Conservation (phyloP, 1,139 yeast genomes). For the Sugiyamaella grinbergsii region DNA sequence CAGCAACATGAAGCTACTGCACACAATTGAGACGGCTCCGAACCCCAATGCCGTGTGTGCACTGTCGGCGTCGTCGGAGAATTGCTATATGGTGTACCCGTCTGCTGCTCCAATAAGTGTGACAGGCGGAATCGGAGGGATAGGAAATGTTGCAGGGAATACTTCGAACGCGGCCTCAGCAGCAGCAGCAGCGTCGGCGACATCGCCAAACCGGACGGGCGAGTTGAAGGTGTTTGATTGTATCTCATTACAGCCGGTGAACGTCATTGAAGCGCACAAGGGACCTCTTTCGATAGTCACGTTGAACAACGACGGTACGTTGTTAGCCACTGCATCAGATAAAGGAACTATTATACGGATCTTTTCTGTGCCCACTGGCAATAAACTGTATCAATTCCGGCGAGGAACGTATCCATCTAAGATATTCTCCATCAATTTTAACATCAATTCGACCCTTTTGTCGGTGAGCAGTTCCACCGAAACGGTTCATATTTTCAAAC, state of each 20-base stretch:
- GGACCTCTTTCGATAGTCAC: conserved; percentile 78
- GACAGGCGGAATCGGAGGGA: conserved; percentile 10
- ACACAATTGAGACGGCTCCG: conserved; percentile 84
- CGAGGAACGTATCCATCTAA: conserved; percentile 93
- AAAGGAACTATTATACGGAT: conserved; percentile 93
- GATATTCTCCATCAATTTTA: conserved; percentile 81
- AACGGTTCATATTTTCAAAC: conserved; percentile 86
- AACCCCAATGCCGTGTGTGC: conserved; percentile 59
- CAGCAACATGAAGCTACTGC: conserved; percentile 80
- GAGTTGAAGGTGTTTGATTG: conserved; percentile 88
- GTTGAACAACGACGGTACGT: conserved; percentile 75
- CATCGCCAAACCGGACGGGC: conserved; percentile 55
- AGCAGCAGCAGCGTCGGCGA: conserved; percentile 26
- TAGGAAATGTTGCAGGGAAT: conserved; percentile 1
- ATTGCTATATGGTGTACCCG: conserved; percentile 80
- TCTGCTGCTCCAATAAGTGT: conserved; percentile 55
- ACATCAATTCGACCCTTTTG: conserved; percentile 70
- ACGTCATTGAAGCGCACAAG: conserved; percentile 92
- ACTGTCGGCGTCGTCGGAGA: conserved; percentile 63
- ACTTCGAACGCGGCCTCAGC: conserved; percentile 28
- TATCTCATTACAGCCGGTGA: conserved; percentile 73
- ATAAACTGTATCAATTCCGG: conserved; percentile 83
- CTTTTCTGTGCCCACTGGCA: conserved; percentile 80
- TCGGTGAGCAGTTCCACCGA: conserved; percentile 89
- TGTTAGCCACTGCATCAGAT: conserved; percentile 91